Evolutionary conservation across 768 basidiomycete genomes (phyloP), one percentile per base, ranked within the genome.

Genomic region (Rhodotorula babjevae): DNA sequence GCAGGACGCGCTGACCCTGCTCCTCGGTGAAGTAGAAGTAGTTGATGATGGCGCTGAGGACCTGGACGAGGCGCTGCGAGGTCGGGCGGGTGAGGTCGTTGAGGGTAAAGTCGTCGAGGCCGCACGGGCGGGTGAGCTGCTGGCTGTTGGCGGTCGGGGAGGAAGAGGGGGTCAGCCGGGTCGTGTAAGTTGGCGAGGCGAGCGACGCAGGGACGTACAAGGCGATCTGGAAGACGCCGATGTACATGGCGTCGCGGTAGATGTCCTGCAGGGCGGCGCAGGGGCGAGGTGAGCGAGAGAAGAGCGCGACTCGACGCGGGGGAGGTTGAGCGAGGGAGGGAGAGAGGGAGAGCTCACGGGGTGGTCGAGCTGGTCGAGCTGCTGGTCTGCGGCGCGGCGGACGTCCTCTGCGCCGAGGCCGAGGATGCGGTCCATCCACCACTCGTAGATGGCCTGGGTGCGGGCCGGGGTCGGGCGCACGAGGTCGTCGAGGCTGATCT

Each of bases 1-100:
- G 46, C 49, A 75, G 58, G 42, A 67, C 57, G 23, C 65, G 67
- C 15, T 33, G 57, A 31, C 57, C 66, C 31, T 75, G 77, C 46
- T 79, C 78, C 19, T 61, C 69, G 50, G 72, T 71, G 63, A 79
- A 79, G 50, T 77, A 75, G 61, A 64, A 63, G 61, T 78, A 79
- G 69, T 79, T 79, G 77, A 78, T 58, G 57, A 79, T 67, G 10
- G 63, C 78, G 29, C 68, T 69, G 18, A 79, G 61, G 63, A 77
- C 52, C 50, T 58, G 31, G 9, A 53, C 44, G 55, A 79, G 66
- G 10, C 77, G 68, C 25, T 52, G 36, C 31, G 74, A n/a, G 27
- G 64, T 70, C 16, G 78, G 78, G 0, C 68, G 71, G 6, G 74
- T 71, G 31, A 79, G 67, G 65, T 79, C 78, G 29, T 65, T 49